These are phyloP conservation scores for Taiwanofungus camphoratus DNA, from an alignment of 1,284 basidiomycete genomes.

Conservation along the genomic window DNA sequence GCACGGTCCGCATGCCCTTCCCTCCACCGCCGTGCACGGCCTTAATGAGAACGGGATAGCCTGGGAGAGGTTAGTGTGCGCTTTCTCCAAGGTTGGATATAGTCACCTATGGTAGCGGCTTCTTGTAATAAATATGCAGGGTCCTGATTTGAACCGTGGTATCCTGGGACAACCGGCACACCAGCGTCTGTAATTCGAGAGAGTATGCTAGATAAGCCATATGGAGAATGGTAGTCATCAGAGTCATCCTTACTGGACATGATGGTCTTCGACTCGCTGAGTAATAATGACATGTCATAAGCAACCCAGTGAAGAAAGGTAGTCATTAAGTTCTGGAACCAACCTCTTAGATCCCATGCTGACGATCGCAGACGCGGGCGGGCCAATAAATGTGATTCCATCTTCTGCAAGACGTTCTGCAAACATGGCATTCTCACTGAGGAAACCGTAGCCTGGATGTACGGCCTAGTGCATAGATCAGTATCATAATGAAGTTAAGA, in stretches of 20 bases:
- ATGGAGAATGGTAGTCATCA: too few relatives aligned
- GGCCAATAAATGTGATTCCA: conserved; percentile 94
- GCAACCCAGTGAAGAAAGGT: background rate
- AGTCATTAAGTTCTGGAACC: background rate
- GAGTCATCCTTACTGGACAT: conserved; percentile 82
- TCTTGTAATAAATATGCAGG: conserved; percentile 55
- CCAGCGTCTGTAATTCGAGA: conserved; percentile 53
- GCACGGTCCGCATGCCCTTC: conserved; percentile 93
- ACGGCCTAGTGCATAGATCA: conserved; percentile 46
- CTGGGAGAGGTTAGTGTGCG: conserved; percentile 28
- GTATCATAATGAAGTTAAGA: background rate
- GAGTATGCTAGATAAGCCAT: conserved; percentile 5
- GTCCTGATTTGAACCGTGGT: conserved; percentile 76
- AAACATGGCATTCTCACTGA: conserved; percentile 91
- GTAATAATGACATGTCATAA: conserved; percentile 8
- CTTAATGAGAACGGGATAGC: conserved; percentile 92
- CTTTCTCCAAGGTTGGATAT: background rate
- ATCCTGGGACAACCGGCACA: conserved; percentile 92
- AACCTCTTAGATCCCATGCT: conserved; percentile 91
- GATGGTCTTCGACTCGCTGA: conserved; percentile 82
- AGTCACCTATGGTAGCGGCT: conserved; percentile 67
- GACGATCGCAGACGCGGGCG: conserved; percentile 89
- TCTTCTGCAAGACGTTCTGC: conserved; percentile 81
- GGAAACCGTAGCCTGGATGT: conserved; percentile 85
- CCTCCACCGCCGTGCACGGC: conserved; percentile 96